These are phyloP conservation scores for Emmonsia crescens DNA, from an alignment of 2,329 filamentous ascomycete genomes.

Conservation along the genomic window DNA sequence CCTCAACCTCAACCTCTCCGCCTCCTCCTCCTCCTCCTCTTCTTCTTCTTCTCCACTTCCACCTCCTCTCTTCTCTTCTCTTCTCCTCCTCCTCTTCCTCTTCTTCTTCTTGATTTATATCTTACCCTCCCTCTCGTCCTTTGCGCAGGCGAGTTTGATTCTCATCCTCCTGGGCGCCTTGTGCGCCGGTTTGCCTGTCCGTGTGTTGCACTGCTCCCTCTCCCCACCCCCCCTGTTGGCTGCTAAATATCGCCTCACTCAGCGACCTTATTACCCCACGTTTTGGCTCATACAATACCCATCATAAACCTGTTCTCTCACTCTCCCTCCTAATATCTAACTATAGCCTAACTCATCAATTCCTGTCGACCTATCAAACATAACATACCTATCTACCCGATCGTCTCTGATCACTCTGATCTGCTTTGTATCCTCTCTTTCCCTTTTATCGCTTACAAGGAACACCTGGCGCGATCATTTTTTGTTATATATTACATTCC, in stretches of 20 bases:
- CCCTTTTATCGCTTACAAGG: neutral
- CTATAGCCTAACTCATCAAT: neutral
- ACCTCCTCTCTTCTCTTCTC: neutral
- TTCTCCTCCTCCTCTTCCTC: neutral
- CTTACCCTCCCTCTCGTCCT: neutral
- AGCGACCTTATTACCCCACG: conserved; percentile 5
- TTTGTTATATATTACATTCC: conserved; percentile 7
- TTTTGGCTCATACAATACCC: neutral
- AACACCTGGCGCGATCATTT: conserved; percentile 2
- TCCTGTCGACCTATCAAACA: neutral
- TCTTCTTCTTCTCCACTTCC: conserved; percentile 3
- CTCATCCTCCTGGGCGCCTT: conserved; percentile 3
- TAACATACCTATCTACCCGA: neutral
- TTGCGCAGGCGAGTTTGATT: neutral
- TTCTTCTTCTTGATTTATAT: conserved; percentile 1
- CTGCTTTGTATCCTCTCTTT: neutral
- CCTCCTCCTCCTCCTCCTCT: conserved; percentile 3
- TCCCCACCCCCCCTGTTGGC: neutral
- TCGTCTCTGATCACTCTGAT: neutral
- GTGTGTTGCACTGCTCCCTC: neutral
- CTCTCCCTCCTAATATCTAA: neutral
- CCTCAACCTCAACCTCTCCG: neutral
- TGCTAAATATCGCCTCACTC: neutral
- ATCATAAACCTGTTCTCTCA: neutral
- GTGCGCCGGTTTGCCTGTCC: conserved; percentile 3